A percentile compares a stretch with the other conserved stretches of the same genome.
phyloP scores from a whole-genome alignment of 306 rosid genomes.

The Rosa lucieae region DNA sequence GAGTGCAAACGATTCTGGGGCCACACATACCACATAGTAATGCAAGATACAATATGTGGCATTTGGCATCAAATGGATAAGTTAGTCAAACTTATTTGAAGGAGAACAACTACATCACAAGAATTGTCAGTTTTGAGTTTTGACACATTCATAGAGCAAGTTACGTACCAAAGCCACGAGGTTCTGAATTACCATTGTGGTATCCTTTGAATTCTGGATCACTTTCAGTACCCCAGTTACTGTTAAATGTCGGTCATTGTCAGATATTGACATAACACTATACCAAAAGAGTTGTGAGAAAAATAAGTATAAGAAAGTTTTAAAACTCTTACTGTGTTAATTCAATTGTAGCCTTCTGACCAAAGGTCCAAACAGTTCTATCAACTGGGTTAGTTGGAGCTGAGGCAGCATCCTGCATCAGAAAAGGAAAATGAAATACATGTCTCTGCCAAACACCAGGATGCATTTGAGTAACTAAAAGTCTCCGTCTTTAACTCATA shows the following conservation, averaged over 20 bases:
- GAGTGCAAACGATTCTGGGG: neutral
- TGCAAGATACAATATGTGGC: neutral
- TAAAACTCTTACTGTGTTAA: conserved; percentile 70
- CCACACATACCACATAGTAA: neutral
- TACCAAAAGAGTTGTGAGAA: neutral
- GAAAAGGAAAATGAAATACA: conserved; percentile 1
- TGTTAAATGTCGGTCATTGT: conserved; percentile 38
- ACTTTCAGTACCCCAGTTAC: conserved; percentile 97
- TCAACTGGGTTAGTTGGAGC: conserved; percentile 68
- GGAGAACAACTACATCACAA: neutral
- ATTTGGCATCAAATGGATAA: neutral
- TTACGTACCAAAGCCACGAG: conserved; percentile 83
- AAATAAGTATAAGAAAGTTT: neutral
- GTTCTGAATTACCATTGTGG: conserved; percentile 97
- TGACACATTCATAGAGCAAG: neutral
- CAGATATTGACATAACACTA: conserved; percentile 17
- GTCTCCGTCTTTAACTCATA: neutral
- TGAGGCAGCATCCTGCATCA: conserved; percentile 50
- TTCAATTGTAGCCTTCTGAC: conserved; percentile 88
- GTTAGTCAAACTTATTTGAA: neutral
- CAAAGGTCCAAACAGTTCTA: conserved; percentile 88
- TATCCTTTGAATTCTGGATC: conserved; percentile 97
- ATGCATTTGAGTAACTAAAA: neutral
- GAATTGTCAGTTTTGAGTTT: neutral
- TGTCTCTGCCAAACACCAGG: conserved; percentile 6